A percentile compares a stretch with the other conserved stretches of the same genome.
Conservation (phyloP, 352 stramenopile genomes). For the Globisporangium orthogonon region DNA sequence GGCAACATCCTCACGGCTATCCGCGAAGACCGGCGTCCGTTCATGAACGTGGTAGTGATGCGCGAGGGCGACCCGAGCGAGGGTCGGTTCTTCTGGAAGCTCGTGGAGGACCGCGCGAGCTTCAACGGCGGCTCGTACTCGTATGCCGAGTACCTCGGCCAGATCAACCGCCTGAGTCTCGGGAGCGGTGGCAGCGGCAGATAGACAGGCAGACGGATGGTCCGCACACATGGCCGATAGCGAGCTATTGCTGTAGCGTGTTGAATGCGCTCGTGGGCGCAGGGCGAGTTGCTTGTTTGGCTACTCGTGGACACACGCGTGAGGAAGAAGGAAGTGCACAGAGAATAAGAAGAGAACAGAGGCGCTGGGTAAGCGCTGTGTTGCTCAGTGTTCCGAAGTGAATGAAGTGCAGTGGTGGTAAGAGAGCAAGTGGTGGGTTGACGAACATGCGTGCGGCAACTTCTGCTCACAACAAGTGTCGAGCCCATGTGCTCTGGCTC, state of each 20-base stretch:
- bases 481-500: too few relatives aligned
- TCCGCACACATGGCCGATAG: not conserved
- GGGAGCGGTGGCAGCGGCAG: slow-evolving; percentile 28
- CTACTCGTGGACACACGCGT: too few relatives aligned
- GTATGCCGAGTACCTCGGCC: slow-evolving; percentile 96
- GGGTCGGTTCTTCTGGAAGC: slow-evolving; percentile 94
- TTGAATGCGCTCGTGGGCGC: too few relatives aligned
- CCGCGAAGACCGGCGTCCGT: slow-evolving; percentile 80
- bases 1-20: slow-evolving; percentile 86
- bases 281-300: too few relatives aligned
- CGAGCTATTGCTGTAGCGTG: not conserved
- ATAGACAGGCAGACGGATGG: slow-evolving; percentile 36
- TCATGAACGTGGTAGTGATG: slow-evolving; percentile 88
- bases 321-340: too few relatives aligned
- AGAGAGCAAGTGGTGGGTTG: too few relatives aligned
- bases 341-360: too few relatives aligned
- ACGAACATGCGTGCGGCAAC: too few relatives aligned
- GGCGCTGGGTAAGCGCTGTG: too few relatives aligned
- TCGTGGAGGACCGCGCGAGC: slow-evolving; percentile 97
- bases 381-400: too few relatives aligned
- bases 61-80: slow-evolving; percentile 93
- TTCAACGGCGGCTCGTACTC: slow-evolving; percentile 96
- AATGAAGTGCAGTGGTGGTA: too few relatives aligned
- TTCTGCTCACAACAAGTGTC: too few relatives aligned
- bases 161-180: slow-evolving; percentile 80